Conservation (phyloP, 768 basidiomycete species). For the Pisolithus sp. region DNA sequence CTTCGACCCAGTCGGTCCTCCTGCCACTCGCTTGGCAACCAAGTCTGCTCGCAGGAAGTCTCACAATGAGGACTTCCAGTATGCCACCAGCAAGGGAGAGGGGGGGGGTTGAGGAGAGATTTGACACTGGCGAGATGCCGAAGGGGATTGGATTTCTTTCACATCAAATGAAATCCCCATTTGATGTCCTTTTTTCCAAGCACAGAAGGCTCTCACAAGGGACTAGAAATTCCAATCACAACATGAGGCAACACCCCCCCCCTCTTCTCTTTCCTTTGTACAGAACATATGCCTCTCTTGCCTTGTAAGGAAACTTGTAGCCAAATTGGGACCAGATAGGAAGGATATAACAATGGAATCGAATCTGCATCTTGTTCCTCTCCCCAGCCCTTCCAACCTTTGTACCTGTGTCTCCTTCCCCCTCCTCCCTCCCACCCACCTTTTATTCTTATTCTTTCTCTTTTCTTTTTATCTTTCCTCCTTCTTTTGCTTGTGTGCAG, state of each 20-base stretch:
- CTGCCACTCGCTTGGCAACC: slow-evolving; percentile 47
- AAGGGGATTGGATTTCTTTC: slow-evolving; percentile 17
- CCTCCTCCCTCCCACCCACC: slow-evolving; percentile 37
- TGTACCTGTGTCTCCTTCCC: slow-evolving; percentile 19
- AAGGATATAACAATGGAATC: too few relatives aligned
- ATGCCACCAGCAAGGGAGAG: slow-evolving; percentile 31
- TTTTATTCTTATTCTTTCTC: slow-evolving; percentile 27
- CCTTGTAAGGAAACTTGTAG: slow-evolving; percentile 10
- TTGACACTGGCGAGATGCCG: not conserved
- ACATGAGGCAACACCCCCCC: slow-evolving; percentile 29
- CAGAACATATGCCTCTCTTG: not conserved
- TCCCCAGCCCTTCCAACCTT: slow-evolving; percentile 4
- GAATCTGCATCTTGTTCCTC: slow-evolving; percentile 6
- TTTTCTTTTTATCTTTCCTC: slow-evolving; percentile 16
- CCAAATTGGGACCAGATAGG: too few relatives aligned
- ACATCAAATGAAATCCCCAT: slow-evolving; percentile 21
- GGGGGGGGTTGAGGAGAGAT: slow-evolving; percentile 1
- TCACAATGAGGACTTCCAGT: slow-evolving; percentile 63
- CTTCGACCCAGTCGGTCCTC: slow-evolving; percentile 63
- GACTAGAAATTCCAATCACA: slow-evolving; percentile 25
- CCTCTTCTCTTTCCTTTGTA: slow-evolving; percentile 15
- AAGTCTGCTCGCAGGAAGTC: slow-evolving; percentile 41
- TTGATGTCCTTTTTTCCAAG: slow-evolving; percentile 6
- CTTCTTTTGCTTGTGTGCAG: slow-evolving; percentile 23
- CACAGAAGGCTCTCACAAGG: slow-evolving; percentile 17